These are phyloP conservation scores for Hygrocybe punicea DNA, from an alignment of 768 basidiomycete genomes.

Conservation along the genomic window DNA sequence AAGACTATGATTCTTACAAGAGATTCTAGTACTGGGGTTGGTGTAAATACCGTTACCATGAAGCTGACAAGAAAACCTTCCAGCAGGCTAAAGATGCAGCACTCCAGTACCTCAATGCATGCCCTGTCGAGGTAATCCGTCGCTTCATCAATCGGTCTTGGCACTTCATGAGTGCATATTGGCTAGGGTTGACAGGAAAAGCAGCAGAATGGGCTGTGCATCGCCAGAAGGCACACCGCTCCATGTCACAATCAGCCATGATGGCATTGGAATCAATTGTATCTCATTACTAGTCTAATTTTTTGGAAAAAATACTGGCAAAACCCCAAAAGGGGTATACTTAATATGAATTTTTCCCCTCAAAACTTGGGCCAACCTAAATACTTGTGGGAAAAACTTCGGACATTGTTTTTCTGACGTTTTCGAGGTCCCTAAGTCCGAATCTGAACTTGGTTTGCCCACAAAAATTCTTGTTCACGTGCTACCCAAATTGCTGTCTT, in stretches of 20 bases:
- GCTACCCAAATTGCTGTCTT: background rate
- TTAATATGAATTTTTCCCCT: background rate
- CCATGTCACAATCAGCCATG: too few species aligned
- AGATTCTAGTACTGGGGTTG: constrained; percentile 36
- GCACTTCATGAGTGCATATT: too few species aligned
- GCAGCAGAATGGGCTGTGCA: constrained; percentile 5
- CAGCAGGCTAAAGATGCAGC: too few species aligned
- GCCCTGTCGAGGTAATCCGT: too few species aligned
- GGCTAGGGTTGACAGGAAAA: too few species aligned
- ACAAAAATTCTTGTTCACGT: background rate
- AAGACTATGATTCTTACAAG: constrained; percentile 19
- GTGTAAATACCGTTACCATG: constrained; percentile 9
- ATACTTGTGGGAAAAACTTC: background rate
- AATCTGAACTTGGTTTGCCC: background rate
- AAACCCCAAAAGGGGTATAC: background rate
- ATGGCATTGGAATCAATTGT: too few species aligned
- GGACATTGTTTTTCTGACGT: background rate
- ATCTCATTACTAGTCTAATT: background rate
- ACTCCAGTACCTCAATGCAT: too few species aligned
- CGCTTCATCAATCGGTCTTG: too few species aligned
- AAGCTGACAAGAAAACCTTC: too few species aligned
- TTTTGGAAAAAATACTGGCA: background rate
- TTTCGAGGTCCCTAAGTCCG: background rate
- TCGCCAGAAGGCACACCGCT: too few species aligned
- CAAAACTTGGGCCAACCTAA: background rate